A percentile compares a stretch with the other conserved stretches of the same genome.
Conservation (phyloP, 331 rosid genomes). For the Prunus yedoensis region DNA sequence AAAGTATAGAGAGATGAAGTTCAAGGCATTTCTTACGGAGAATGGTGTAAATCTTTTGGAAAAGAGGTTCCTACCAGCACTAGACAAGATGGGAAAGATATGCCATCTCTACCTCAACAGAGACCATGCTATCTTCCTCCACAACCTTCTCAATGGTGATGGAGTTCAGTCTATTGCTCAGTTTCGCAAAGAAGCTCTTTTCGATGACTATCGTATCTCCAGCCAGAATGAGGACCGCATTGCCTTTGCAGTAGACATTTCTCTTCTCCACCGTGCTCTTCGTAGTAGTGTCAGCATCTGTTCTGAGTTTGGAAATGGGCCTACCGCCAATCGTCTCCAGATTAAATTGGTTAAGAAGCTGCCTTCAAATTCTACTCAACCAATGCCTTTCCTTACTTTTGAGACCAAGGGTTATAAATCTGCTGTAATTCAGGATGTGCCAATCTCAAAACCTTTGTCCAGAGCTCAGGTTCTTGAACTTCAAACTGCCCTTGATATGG, state of each 20-base stretch:
- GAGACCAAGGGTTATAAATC: conserved; percentile 74
- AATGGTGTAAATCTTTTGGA: conserved; percentile 67
- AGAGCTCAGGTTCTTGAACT: conserved; percentile 65
- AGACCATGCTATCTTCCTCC: conserved; percentile 73
- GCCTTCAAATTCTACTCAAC: conserved; percentile 48
- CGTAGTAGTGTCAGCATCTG: conserved; percentile 73
- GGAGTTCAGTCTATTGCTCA: conserved; percentile 80
- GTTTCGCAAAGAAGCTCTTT: conserved; percentile 64
- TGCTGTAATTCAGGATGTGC: conserved; percentile 80
- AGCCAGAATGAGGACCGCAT: conserved; percentile 77
- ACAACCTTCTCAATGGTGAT: conserved; percentile 81
- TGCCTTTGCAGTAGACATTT: conserved; percentile 69
- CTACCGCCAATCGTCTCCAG: conserved; percentile 55
- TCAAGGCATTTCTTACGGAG: conserved; percentile 71
- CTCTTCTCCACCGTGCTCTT: conserved; percentile 76
- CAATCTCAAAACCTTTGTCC: conserved; percentile 72
- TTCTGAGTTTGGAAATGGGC: conserved; percentile 48
- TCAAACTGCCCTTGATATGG: conserved; percentile 64
- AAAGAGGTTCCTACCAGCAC: conserved; percentile 69
- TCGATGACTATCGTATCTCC: conserved; percentile 71
- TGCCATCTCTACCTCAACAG: conserved; percentile 67
- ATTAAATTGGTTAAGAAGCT: conserved; percentile 78
- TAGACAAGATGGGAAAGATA: conserved; percentile 64
- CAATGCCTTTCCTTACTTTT: conserved; percentile 70
- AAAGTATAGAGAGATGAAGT: conserved; percentile 48